Evolutionary conservation across 202 grass and related monocot genomes (phyloP).

Genomic region (Hordeum pubiflorum): DNA sequence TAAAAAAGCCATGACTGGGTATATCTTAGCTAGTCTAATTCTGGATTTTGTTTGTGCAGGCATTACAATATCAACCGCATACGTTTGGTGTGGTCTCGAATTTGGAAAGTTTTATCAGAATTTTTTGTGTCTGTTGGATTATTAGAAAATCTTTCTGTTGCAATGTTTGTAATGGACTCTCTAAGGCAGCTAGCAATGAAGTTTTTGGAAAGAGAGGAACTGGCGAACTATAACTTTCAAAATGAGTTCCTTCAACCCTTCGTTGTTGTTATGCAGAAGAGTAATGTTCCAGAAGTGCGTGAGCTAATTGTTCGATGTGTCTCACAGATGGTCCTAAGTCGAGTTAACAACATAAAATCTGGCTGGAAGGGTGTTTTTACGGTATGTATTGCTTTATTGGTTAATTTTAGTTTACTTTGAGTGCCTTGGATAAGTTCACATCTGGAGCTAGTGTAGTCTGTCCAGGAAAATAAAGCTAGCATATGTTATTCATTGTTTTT

Average conservation of each 20-base stretch:
- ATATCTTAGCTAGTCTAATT: slow-evolving; percentile 17
- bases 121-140: slow-evolving; percentile 98
- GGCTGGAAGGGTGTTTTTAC: slow-evolving; percentile 96
- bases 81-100: slow-evolving; percentile 92
- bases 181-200: slow-evolving; percentile 94
- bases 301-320: slow-evolving; percentile 96
- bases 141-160: slow-evolving; percentile 82
- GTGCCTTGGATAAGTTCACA: not conserved
- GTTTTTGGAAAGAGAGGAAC: slow-evolving; percentile 91
- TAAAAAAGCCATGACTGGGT: not conserved
- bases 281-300: slow-evolving; percentile 68
- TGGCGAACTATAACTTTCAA: slow-evolving; percentile 96
- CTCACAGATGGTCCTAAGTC: slow-evolving; percentile 95
- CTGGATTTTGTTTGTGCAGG: slow-evolving; percentile 46
- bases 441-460: not conserved
- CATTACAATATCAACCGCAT: slow-evolving; percentile 97
- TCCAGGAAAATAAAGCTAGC: not conserved
- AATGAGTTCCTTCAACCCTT: slow-evolving; percentile 97
- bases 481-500: slow-evolving; percentile 25
- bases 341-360: slow-evolving; percentile 90
- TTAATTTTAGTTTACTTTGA: not conserved
- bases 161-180: slow-evolving; percentile 98
- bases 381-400: slow-evolving; percentile 38
- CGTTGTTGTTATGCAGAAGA: slow-evolving; percentile 87
- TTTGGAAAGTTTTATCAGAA: slow-evolving; percentile 91